A percentile compares a stretch with the other conserved stretches of the same genome.
Evolutionary conservation across 495 filamentous ascomycete genomes (phyloP).

Genomic region (Tuber umbilicatum): DNA sequence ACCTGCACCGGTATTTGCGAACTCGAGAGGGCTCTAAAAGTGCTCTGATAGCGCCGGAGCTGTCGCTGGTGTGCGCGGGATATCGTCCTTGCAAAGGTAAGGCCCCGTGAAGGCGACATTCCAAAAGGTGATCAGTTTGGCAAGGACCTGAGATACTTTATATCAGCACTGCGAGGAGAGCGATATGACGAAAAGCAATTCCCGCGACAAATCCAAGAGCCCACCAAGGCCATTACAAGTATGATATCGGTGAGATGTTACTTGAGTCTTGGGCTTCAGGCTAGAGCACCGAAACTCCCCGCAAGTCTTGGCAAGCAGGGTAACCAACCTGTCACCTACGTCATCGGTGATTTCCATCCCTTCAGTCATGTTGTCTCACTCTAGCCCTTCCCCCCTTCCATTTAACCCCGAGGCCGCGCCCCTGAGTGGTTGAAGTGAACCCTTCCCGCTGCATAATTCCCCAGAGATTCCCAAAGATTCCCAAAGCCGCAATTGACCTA

Average conservation of each 20-base stretch:
- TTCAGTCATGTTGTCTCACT: conserved; percentile 1
- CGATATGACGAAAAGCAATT: background rate
- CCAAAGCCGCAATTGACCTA: background rate
- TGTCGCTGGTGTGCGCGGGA: background rate
- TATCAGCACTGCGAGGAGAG: background rate
- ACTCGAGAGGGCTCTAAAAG: conserved; percentile 21
- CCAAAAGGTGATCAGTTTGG: conserved; percentile 5
- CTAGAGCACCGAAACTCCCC: background rate
- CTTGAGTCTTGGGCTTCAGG: background rate
- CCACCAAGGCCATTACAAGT: too few relatives aligned
- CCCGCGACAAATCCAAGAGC: background rate
- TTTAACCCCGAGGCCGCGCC: background rate
- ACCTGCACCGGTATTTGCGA: conserved; percentile 48
- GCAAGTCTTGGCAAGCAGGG: background rate
- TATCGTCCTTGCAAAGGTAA: background rate
- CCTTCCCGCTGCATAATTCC: conserved; percentile 1
- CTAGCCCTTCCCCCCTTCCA: background rate
- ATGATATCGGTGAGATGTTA: background rate
- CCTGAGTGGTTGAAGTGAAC: background rate
- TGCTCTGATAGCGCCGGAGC: conserved; percentile 9
- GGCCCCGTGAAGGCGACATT: conserved; percentile 45
- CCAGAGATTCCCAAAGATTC: background rate
- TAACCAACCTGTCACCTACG: background rate
- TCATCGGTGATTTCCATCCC: background rate
- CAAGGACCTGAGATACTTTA: background rate